Conservation (phyloP, 305 asterid species). For the Fraxinus dipetala region DNA sequence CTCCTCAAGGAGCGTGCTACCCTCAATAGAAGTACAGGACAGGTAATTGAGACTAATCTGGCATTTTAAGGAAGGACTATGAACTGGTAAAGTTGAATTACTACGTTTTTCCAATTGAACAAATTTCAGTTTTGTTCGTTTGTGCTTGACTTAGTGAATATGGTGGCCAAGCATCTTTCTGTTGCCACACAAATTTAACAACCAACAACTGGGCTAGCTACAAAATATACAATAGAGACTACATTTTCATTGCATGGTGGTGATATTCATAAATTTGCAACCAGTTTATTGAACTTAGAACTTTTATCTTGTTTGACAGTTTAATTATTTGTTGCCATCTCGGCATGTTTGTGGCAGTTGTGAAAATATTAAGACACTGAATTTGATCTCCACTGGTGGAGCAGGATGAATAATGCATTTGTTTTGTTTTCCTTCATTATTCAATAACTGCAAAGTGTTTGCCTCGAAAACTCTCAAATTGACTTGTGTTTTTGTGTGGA, state of each 20-base stretch:
- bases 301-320: background rate
- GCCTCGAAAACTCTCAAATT: background rate
- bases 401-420: background rate
- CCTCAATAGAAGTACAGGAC: conserved; percentile 68
- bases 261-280: background rate
- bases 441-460: background rate
- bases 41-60: conserved; percentile 48
- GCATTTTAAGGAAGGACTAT: background rate
- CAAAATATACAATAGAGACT: background rate
- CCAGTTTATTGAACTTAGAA: background rate
- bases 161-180: conserved; percentile 11
- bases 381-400: background rate
- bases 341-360: background rate
- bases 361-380: background rate
- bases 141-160: conserved; percentile 9
- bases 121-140: background rate
- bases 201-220: conserved; percentile 18
- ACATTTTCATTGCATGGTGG: background rate
- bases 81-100: background rate
- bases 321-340: background rate
- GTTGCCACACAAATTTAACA: background rate
- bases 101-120: background rate
- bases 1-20: conserved; percentile 85
- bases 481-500: background rate
- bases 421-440: background rate